These are phyloP conservation scores for Mucuna pruriens DNA, from an alignment of 306 rosid genomes.

Conservation along the genomic window DNA sequence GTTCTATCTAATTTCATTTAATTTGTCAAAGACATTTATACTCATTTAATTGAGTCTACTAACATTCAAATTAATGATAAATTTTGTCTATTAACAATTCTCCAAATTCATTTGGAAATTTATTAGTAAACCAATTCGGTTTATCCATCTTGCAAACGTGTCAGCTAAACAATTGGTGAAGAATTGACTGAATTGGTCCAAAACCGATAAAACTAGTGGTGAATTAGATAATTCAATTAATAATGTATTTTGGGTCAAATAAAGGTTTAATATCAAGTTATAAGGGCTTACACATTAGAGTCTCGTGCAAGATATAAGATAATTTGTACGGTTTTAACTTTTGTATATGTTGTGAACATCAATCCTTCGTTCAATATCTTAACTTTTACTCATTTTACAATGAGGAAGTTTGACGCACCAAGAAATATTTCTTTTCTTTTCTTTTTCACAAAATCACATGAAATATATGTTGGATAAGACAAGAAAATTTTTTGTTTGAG, in stretches of 20 bases:
- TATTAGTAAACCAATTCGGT: background rate
- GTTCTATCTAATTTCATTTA: background rate
- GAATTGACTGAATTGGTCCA: background rate
- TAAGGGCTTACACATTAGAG: background rate
- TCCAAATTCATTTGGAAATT: background rate
- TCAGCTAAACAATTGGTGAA: background rate
- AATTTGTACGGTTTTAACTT: background rate
- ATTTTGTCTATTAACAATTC: background rate
- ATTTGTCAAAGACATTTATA: background rate
- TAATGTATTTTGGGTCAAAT: background rate
- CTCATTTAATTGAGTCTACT: background rate
- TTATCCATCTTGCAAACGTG: background rate
- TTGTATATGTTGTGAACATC: background rate
- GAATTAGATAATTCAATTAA: background rate
- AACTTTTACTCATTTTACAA: background rate
- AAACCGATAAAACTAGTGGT: background rate
- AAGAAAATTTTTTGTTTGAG: too few relatives aligned
- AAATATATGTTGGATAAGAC: too few relatives aligned
- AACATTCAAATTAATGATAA: background rate
- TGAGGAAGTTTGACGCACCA: background rate
- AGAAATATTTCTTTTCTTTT: background rate
- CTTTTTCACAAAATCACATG: too few relatives aligned
- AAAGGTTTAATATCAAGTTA: background rate
- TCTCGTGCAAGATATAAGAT: background rate
- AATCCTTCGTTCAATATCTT: background rate